Evolutionary conservation across 2,329 filamentous ascomycete genomes (phyloP).

Genomic region (Zalaria obscura): DNA sequence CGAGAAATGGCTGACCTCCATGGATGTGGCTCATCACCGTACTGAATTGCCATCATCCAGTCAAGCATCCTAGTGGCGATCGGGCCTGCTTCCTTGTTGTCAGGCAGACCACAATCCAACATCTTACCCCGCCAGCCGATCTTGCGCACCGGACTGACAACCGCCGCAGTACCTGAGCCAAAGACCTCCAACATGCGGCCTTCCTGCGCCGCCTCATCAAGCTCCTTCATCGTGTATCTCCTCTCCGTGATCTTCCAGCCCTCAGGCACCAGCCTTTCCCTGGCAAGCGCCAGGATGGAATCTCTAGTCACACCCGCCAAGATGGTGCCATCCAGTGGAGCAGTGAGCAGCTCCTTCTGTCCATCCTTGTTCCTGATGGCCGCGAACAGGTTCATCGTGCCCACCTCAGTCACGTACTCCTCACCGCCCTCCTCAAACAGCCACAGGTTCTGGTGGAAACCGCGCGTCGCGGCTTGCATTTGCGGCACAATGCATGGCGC

Average conservation of each 20-base stretch:
- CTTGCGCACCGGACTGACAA: conserved; percentile 77
- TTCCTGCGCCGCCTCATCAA: conserved; percentile 68
- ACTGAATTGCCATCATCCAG: conserved; percentile 94
- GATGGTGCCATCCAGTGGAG: conserved; percentile 91
- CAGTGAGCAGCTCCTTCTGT: conserved; percentile 84
- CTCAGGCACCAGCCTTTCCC: conserved; percentile 67
- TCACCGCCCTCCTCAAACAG: conserved; percentile 61
- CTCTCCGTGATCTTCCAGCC: conserved; percentile 83
- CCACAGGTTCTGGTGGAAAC: conserved; percentile 98
- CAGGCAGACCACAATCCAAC: conserved; percentile 70
- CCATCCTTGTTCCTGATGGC: conserved; percentile 75
- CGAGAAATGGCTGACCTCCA: conserved; percentile 51
- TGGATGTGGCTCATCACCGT: conserved; percentile 79
- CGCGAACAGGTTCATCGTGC: conserved; percentile 97
- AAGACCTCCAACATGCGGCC: conserved; percentile 87
- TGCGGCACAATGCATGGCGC: conserved; percentile 98
- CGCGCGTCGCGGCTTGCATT: conserved; percentile 74
- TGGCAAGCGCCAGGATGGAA: conserved; percentile 73
- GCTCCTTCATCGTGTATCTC: conserved; percentile 81
- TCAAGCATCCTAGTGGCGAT: conserved; percentile 78
- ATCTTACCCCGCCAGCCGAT: conserved; percentile 78
- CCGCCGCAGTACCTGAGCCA: conserved; percentile 82
- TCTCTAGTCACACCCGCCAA: conserved; percentile 90
- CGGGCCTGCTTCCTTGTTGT: conserved; percentile 74
- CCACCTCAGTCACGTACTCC: conserved; percentile 91